These are phyloP conservation scores for Russula dissimulans DNA, from an alignment of 768 basidiomycete species.

Conservation along the genomic window DNA sequence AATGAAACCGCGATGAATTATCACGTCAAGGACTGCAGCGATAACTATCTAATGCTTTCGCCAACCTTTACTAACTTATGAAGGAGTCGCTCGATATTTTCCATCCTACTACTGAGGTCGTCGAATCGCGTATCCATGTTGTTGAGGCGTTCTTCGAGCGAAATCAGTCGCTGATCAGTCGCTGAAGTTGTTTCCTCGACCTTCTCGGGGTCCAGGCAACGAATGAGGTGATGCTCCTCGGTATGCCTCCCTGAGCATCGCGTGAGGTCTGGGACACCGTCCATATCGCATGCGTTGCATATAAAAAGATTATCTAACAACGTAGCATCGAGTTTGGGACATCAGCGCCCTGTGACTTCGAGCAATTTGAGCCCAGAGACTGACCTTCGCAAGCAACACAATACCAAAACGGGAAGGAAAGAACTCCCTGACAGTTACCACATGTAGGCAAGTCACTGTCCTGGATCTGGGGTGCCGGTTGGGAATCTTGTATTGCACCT, in stretches of 20 bases:
- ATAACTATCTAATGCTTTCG: neutral
- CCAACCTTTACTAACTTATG: neutral
- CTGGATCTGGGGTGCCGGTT: neutral
- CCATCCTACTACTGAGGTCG: neutral
- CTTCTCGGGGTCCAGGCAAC: neutral
- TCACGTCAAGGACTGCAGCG: neutral
- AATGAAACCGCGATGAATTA: neutral
- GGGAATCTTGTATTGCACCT: neutral
- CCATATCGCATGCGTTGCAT: neutral
- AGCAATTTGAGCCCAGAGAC: neutral
- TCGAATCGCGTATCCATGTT: neutral
- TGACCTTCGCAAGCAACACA: neutral
- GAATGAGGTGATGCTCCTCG: neutral
- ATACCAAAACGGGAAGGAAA: constrained; percentile 2
- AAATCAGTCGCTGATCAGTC: constrained; percentile 1
- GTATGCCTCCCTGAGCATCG: too few species aligned
- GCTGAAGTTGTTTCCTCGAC: neutral
- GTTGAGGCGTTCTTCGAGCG: neutral
- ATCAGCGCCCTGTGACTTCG: too few species aligned
- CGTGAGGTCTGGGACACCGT: too few species aligned
- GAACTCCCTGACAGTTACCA: constrained; percentile 20
- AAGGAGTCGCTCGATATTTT: constrained; percentile 5
- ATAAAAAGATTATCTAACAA: neutral
- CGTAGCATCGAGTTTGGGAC: neutral
- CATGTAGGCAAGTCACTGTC: constrained; percentile 20